A percentile compares a stretch with the other conserved stretches of the same genome.
These are phyloP conservation scores for Choanephora cucurbitarum DNA, from an alignment of 371 early-diverging fungal genomes.

Conservation along the genomic window DNA sequence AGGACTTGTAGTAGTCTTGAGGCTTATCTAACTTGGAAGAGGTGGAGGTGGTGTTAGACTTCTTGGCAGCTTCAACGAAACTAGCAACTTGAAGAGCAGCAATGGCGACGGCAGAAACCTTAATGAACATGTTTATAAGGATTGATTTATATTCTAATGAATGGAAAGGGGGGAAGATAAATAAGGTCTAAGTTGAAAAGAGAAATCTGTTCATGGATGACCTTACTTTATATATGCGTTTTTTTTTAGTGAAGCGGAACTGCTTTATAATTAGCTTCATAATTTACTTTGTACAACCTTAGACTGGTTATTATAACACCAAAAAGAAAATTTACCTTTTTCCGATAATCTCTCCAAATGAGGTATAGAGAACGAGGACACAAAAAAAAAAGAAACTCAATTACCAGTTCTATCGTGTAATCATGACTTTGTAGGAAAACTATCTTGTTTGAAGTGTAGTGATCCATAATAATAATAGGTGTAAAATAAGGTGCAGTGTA, in stretches of 20 bases:
- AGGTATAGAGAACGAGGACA: slow-evolving; percentile 20
- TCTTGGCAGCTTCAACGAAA: slow-evolving; percentile 21
- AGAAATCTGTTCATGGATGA: background rate
- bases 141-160: slow-evolving; percentile 9
- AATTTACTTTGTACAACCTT: slow-evolving; percentile 23
- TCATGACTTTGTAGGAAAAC: slow-evolving; percentile 1
- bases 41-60: slow-evolving; percentile 4
- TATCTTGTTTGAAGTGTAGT: slow-evolving; percentile 1
- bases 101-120: slow-evolving; percentile 21
- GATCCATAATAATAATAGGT: too few species aligned
- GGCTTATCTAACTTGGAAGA: slow-evolving; percentile 16
- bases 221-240: slow-evolving; percentile 4
- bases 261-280: slow-evolving; percentile 11
- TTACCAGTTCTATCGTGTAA: background rate
- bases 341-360: slow-evolving; percentile 23
- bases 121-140: slow-evolving; percentile 19
- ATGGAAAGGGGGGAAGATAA: slow-evolving; percentile 4
- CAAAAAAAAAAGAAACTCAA: background rate
- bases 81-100: slow-evolving; percentile 24
- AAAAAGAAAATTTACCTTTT: slow-evolving; percentile 19
- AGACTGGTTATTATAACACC: slow-evolving; percentile 6
- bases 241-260: slow-evolving; percentile 9
- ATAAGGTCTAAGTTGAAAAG: background rate
- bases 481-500: too few species aligned
- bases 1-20: slow-evolving; percentile 27